Base-by-base conservation (phyloP, 1,284 basidiomycete species). In the Malassezia obtusa region DNA sequence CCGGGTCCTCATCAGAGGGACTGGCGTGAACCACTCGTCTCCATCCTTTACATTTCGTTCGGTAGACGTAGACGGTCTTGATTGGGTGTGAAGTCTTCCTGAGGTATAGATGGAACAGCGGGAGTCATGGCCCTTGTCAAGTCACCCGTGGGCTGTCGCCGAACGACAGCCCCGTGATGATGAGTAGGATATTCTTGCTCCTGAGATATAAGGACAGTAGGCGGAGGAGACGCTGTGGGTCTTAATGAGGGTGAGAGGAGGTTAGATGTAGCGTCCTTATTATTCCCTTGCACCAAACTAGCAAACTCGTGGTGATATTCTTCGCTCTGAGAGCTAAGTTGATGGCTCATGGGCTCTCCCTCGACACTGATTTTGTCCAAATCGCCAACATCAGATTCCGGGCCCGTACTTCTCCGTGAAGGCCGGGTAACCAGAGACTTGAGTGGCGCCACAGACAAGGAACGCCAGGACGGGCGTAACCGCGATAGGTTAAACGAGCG, bases 241-340 rank as follows among this genome's bases (percentile, higher is more conserved):
- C 15, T 14, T 6, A 50, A 22, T 2, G 26, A 17, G 1, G 50
- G 50, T 26, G 50, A 52, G 7, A n/a, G 22, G 17, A 50, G 21
- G 11, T 8, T 12, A 15, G 25, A 40, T 12, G 38, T 4, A 21
- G n/a, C n/a, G n/a, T 40, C 38, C 22, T 11, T 40, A 19, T 24
- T 26, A 33, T 6, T 21, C 32, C 26, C 36, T 21, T 21, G 37
- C 39, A 54, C 32, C 8, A 54, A 26, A 4, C 24, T 49, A 15
- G 39, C 45, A 38, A 45, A 54, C 26, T 54, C 52, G 11, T 17
- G 24, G 35, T 32, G 39, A 37, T 54, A 49, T 10, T 53, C 51
- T 14, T 54, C 52, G 33, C 46, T 44, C 9, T 28, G 32, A 4
- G 14, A 21, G 12, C 28, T 22, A 9, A 35, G 25, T 3, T 35